Evolutionary conservation across 148 eudicot genomes (phyloP).

Genomic region (Salicornia ramosissima): DNA sequence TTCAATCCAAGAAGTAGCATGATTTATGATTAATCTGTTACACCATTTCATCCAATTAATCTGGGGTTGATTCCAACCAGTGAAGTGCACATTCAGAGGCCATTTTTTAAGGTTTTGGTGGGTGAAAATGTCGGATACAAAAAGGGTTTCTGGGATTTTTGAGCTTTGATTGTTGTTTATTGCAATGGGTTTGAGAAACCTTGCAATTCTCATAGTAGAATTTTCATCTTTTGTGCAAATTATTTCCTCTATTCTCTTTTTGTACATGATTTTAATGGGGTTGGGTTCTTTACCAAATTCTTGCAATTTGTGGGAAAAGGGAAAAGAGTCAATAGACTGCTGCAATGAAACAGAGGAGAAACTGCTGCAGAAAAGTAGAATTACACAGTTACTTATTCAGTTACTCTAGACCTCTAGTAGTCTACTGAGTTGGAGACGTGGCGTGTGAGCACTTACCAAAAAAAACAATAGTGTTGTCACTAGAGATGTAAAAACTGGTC

Average conservation of each 20-base stretch:
- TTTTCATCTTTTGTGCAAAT: slow-evolving; percentile 19
- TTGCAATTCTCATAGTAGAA: slow-evolving; percentile 31
- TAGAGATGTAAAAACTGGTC: too few relatives aligned
- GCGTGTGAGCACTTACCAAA: too few relatives aligned
- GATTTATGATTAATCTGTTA: slow-evolving; percentile 12
- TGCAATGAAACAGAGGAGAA: too few relatives aligned
- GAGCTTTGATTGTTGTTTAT: slow-evolving; percentile 16
- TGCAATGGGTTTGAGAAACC: slow-evolving; percentile 39
- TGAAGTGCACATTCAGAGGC: slow-evolving; percentile 33
- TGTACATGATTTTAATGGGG: slow-evolving; percentile 12
- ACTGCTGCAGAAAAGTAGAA: too few relatives aligned
- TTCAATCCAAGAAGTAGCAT: slow-evolving; percentile 28
- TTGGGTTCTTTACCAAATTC: too few relatives aligned
- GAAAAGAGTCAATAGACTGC: too few relatives aligned
- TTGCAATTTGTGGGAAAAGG: background rate
- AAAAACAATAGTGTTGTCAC: too few relatives aligned
- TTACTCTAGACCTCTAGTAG: too few relatives aligned
- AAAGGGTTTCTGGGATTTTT: slow-evolving; percentile 28
- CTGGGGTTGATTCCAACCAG: slow-evolving; percentile 30
- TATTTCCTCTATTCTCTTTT: slow-evolving; percentile 24
- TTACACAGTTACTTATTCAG: too few relatives aligned
- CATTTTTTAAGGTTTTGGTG: slow-evolving; percentile 24
- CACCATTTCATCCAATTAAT: slow-evolving; percentile 34
- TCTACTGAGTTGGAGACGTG: too few relatives aligned
- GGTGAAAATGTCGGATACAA: slow-evolving; percentile 18